These are phyloP conservation scores for Aspergillus nomiae DNA, from an alignment of 2,329 filamentous ascomycete genomes.

Conservation along the genomic window DNA sequence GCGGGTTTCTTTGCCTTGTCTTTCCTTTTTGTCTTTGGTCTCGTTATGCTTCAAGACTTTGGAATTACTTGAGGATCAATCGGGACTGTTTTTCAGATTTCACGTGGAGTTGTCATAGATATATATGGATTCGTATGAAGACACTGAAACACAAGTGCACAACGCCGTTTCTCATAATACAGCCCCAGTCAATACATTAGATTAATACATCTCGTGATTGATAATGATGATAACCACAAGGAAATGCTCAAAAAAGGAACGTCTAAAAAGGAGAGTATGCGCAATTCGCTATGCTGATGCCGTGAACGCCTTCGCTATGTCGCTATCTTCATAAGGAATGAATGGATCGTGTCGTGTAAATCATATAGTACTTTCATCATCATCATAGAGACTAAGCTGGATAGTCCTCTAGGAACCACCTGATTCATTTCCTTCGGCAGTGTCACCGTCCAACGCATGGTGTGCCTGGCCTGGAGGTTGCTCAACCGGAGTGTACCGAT, in stretches of 20 bases:
- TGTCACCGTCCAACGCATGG: constrained; percentile 22
- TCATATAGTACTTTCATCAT: constrained; percentile 8
- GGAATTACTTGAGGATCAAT: not conserved
- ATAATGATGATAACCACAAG: not conserved
- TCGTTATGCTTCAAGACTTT: not conserved
- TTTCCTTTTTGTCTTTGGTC: not conserved
- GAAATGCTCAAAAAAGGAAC: not conserved
- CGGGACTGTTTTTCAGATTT: not conserved
- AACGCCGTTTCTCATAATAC: not conserved
- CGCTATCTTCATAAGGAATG: not conserved
- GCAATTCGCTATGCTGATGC: not conserved
- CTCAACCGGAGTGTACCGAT: constrained; percentile 33
- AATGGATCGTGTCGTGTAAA: constrained; percentile 13
- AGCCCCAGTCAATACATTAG: not conserved
- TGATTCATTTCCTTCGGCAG: constrained; percentile 22
- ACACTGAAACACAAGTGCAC: not conserved
- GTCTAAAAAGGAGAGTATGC: not conserved
- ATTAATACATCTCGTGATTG: not conserved
- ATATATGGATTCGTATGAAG: not conserved
- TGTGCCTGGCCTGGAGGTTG: constrained; percentile 18
- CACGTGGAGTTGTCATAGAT: not conserved
- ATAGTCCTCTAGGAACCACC: not conserved
- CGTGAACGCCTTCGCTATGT: constrained; percentile 1
- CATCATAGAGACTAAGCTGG: not conserved
- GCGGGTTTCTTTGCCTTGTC: not conserved